Conservation (phyloP, 176 grass and related monocot species). For the Lolium perenne region DNA sequence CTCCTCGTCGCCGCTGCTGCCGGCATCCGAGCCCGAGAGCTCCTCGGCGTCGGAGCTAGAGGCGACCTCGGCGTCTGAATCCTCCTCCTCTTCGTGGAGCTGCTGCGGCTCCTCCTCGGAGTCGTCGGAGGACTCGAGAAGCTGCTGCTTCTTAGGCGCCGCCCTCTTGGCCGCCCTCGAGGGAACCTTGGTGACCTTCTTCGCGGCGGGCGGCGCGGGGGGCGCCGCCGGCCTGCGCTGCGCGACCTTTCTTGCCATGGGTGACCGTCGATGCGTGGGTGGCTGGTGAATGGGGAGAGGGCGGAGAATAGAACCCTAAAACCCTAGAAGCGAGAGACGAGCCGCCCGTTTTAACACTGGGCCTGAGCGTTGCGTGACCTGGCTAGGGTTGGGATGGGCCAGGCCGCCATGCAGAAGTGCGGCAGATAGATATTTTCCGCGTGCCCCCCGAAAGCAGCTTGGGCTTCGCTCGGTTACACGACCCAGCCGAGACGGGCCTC, state of each 20-base stretch:
- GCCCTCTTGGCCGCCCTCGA: conserved; percentile 35
- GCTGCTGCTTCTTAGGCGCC: conserved; percentile 54
- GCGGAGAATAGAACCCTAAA: conserved; percentile 34
- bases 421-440: background rate
- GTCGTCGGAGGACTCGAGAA: conserved; percentile 59
- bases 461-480: background rate
- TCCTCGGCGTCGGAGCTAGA: conserved; percentile 48
- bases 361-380: background rate
- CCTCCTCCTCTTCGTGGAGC: conserved; percentile 49
- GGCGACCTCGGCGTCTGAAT: conserved; percentile 37
- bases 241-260: conserved; percentile 49
- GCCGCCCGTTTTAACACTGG: conserved; percentile 24
- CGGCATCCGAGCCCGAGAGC: conserved; percentile 45
- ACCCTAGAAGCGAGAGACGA: conserved; percentile 40
- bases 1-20: conserved; percentile 23
- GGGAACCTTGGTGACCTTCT: conserved; percentile 36
- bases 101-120: conserved; percentile 59
- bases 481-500: background rate
- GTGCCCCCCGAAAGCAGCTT: background rate
- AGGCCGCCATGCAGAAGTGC: background rate
- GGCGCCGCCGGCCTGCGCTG: conserved; percentile 43
- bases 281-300: conserved; percentile 23
- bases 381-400: background rate
- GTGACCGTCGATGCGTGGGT: background rate
- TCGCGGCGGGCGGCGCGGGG: conserved; percentile 3